Conservation (phyloP, 371 early-diverging fungal species). For the Haplosporangium sp. region DNA sequence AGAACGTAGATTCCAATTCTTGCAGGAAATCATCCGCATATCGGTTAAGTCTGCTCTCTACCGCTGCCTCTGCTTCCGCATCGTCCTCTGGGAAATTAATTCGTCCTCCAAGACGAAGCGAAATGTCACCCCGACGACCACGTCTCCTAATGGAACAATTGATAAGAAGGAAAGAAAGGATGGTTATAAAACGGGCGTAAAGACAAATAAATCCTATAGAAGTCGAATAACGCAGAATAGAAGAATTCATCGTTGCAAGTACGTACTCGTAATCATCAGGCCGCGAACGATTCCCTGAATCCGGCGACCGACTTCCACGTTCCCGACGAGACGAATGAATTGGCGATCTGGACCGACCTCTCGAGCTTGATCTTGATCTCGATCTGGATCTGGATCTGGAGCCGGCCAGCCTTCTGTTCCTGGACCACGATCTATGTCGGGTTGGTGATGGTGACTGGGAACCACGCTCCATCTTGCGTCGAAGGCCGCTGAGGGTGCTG, state of each 20-base stretch:
- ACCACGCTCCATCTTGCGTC: slow-evolving; percentile 35
- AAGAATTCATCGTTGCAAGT: not conserved
- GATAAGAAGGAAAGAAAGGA: not conserved
- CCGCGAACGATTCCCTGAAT: slow-evolving; percentile 18
- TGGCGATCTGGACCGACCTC: slow-evolving; percentile 25
- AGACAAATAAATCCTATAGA: not conserved
- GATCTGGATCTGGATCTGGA: slow-evolving; percentile 38
- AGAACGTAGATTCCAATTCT: slow-evolving; percentile 48
- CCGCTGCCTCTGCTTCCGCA: not conserved
- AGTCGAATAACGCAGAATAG: not conserved
- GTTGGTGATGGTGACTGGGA: slow-evolving; percentile 34
- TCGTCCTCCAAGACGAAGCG: slow-evolving; percentile 36
- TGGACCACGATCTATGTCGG: slow-evolving; percentile 40
- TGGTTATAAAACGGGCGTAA: not conserved
- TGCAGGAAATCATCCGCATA: slow-evolving; percentile 34
- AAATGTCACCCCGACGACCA: slow-evolving; percentile 52
- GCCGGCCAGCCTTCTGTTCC: slow-evolving; percentile 27
- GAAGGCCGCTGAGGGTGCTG: slow-evolving; percentile 28
- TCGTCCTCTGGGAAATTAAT: slow-evolving; percentile 20
- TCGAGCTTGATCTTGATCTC: slow-evolving; percentile 14
- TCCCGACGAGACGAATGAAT: slow-evolving; percentile 11
- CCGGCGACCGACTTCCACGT: slow-evolving; percentile 39
- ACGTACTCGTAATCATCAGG: slow-evolving; percentile 36
- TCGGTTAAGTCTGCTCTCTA: slow-evolving; percentile 19
- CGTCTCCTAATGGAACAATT: slow-evolving; percentile 19